Base-by-base conservation (phyloP, 2,329 filamentous ascomycete genomes). In the Escovopsis weberi region DNA sequence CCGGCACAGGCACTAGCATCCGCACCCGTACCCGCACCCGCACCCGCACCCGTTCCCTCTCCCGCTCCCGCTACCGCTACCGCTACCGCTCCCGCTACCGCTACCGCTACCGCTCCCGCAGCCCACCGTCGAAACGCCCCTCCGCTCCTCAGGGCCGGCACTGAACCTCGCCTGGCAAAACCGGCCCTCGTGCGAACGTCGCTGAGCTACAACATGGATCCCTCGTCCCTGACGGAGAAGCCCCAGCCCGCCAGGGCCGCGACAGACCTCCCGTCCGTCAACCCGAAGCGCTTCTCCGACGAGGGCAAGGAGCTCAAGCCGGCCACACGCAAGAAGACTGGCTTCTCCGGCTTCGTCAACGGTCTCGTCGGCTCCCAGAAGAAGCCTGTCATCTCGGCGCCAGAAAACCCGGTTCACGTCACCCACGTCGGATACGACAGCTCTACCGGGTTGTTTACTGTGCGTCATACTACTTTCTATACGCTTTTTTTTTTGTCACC, bases 341-440 rank as follows among this genome's bases (percentile, higher is more conserved):
- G 85, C 45, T 86, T 94, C 58, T 87, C 85, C 12, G 85, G 80
- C 51, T 87, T 94, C 55, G 80, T 94, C 69, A 89, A 80, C 60
- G 41, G 44, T 59, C 59, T 81, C 47, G 79, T 93, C 45, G 83
- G 85, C 50, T 89, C 87, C 33, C 87, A 85, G 42, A 85, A 88
- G 62, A 85, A 87, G 50, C 86, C 91, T 38, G 78, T 89, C 61
- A 98, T 98, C 55, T 96, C 91, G n/a, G 85, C 87, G 33, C 91
- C 91, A 43, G 88, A 94, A 63, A 96, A 98, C 55, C 91, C 91
- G 39, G 87, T 96, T 46, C 91, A 96, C 64, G 85, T 98, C 54
- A 96, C 89, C 44, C 91, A 98, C 63, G 91, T 98, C 51, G 89
- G 89, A 53, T 95, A 94, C 61, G 89, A 98, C 63, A 94, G 91